phyloP scores from a whole-genome alignment of 1,284 basidiomycete species.

The Exsudoporus floridanus region DNA sequence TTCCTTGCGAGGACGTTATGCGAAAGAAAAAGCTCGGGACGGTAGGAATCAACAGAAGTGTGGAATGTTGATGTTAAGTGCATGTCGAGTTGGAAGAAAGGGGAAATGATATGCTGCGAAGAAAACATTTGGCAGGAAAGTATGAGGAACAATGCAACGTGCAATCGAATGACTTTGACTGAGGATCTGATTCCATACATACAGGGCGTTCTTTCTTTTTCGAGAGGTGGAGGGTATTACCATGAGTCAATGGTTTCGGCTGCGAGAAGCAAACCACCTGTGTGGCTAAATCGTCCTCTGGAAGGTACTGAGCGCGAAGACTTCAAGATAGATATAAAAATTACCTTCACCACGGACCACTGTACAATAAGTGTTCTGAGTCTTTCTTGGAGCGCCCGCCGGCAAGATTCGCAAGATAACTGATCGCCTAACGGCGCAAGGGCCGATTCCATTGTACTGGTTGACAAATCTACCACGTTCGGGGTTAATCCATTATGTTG shows the following conservation, averaged over 20 bases:
- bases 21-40: background rate
- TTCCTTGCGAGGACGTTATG: slow-evolving; percentile 7
- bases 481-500: slow-evolving; percentile 11
- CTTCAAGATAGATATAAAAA: background rate
- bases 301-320: slow-evolving; percentile 10
- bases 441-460: slow-evolving; percentile 58
- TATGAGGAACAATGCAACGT: background rate
- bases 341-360: slow-evolving; percentile 76
- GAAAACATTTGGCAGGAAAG: background rate
- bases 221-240: slow-evolving; percentile 8
- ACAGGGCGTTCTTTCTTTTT: slow-evolving; percentile 2
- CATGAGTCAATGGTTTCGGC: background rate
- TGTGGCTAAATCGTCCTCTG: slow-evolving; percentile 36
- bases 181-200: background rate
- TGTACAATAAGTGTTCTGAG: slow-evolving; percentile 67
- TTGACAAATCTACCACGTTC: slow-evolving; percentile 50
- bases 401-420: slow-evolving; percentile 61
- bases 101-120: slow-evolving; percentile 4
- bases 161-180: background rate
- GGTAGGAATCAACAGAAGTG: slow-evolving; percentile 1
- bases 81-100: background rate
- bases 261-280: background rate
- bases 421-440: slow-evolving; percentile 58
- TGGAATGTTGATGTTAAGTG: slow-evolving; percentile 2
- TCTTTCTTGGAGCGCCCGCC: slow-evolving; percentile 56